These are phyloP conservation scores for Helianthus annuus DNA, from an alignment of 129 eudicot species.

Conservation along the genomic window DNA sequence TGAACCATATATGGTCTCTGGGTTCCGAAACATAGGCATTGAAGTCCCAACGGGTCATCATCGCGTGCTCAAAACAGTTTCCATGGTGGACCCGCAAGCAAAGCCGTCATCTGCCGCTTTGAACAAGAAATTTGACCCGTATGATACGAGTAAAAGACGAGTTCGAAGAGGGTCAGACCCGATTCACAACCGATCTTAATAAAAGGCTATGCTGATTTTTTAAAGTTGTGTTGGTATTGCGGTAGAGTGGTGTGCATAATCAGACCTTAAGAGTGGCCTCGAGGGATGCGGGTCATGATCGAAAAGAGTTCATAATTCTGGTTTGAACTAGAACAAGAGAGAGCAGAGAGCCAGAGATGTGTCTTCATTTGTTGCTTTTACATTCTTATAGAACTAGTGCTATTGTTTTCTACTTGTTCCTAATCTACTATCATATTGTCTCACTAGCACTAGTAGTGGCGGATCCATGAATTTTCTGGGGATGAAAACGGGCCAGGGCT, in stretches of 20 bases:
- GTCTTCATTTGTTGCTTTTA: slow-evolving; percentile 27
- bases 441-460: not conserved
- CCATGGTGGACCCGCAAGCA: slow-evolving; percentile 36
- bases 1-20: slow-evolving; percentile 48
- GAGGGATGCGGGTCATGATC: slow-evolving; percentile 29
- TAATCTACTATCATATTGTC: slow-evolving; percentile 25
- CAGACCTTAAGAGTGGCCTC: slow-evolving; percentile 30
- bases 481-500: not conserved
- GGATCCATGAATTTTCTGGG: not conserved
- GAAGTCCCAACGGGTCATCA: slow-evolving; percentile 26
- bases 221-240: slow-evolving; percentile 32
- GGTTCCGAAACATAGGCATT: slow-evolving; percentile 46
- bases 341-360: not conserved
- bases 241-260: slow-evolving; percentile 43
- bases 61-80: slow-evolving; percentile 42
- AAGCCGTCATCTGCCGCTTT: slow-evolving; percentile 39
- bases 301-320: slow-evolving; percentile 24
- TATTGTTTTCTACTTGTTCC: slow-evolving; percentile 30
- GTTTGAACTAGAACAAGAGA: slow-evolving; percentile 28
- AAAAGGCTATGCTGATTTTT: slow-evolving; percentile 31
- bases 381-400: slow-evolving; percentile 39
- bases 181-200: slow-evolving; percentile 80
- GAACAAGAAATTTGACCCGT: slow-evolving; percentile 47
- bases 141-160: slow-evolving; percentile 61
- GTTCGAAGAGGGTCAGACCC: slow-evolving; percentile 90